These are phyloP conservation scores for Iris macrosiphon DNA, from an alignment of 106 monocot species.

Conservation along the genomic window DNA sequence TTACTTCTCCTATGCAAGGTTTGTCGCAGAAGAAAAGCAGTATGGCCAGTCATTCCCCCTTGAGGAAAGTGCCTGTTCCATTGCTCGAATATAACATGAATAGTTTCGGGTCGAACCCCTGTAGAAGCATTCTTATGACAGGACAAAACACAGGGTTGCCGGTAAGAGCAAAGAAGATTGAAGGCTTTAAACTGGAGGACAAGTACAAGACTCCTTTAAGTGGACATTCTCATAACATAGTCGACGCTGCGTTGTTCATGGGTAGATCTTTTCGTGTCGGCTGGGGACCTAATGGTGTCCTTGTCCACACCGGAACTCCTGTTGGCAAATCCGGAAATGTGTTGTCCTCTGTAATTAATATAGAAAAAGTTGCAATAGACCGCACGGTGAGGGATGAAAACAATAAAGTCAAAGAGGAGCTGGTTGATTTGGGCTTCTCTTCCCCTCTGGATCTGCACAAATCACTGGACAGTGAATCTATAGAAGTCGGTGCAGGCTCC, in stretches of 20 bases:
- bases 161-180: constrained; percentile 37
- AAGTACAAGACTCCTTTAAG: constrained; percentile 54
- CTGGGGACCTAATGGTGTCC: constrained; percentile 95
- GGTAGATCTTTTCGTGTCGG: constrained; percentile 96
- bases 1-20: constrained; percentile 34
- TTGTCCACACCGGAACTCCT: constrained; percentile 82
- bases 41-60: constrained; percentile 20
- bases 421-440: constrained; percentile 70
- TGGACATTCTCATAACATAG: constrained; percentile 48
- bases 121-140: constrained; percentile 61
- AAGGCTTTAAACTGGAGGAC: constrained; percentile 77
- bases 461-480: constrained; percentile 55
- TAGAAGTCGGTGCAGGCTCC: constrained; percentile 30
- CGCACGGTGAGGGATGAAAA: constrained; percentile 64
- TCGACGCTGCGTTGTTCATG: constrained; percentile 94
- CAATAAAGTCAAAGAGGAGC: constrained; percentile 58
- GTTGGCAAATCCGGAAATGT: constrained; percentile 33
- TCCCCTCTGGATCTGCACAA: constrained; percentile 67
- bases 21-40: constrained; percentile 33
- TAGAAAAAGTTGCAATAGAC: constrained; percentile 79
- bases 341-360: constrained; percentile 71
- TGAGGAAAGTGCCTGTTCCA: constrained; percentile 43
- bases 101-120: constrained; percentile 30
- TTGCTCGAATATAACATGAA: constrained; percentile 63
- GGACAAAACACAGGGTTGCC: constrained; percentile 62